These are phyloP conservation scores for Iris pallida DNA, from an alignment of 116 monocot species.

Conservation along the genomic window DNA sequence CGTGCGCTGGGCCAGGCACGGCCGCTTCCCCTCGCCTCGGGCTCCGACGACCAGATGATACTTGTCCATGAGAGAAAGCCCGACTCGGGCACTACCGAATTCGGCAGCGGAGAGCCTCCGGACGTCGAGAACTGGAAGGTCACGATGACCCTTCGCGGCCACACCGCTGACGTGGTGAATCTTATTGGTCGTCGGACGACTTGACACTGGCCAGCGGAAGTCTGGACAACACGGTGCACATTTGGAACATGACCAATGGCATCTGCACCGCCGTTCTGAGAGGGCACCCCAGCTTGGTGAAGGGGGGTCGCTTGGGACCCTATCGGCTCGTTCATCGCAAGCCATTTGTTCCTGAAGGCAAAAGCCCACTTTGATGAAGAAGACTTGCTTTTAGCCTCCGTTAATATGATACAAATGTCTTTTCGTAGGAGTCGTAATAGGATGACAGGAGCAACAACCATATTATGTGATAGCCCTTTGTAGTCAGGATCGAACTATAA, in stretches of 20 bases:
- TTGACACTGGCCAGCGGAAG: conserved; percentile 82
- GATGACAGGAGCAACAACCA: conserved; percentile 85
- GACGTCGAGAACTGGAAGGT: conserved; percentile 99
- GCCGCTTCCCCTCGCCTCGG: conserved; percentile 80
- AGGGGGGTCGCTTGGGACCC: conserved; percentile 96
- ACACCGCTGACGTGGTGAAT: conserved; percentile 99
- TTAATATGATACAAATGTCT: too few relatives aligned
- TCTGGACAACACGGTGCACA: conserved; percentile 92
- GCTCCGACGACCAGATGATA: conserved; percentile 92
- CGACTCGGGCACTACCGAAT: conserved; percentile 89
- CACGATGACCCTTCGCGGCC: conserved; percentile 82
- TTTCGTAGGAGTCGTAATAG: too few relatives aligned
- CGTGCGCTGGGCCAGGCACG: conserved; percentile 95
- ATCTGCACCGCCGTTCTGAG: conserved; percentile 88
- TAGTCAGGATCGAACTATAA: conserved; percentile 95
- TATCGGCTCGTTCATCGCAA: conserved; percentile 85
- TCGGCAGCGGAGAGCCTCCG: conserved; percentile 92
- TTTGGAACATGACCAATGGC: conserved; percentile 86
- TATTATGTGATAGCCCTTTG: conserved; percentile 99
- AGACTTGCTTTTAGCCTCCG: too few relatives aligned
- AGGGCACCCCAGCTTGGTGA: conserved; percentile 85
- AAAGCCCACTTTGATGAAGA: too few relatives aligned
- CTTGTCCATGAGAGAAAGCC: conserved; percentile 89
- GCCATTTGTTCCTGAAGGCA: too few relatives aligned
- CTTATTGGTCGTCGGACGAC: conserved; percentile 98